Evolutionary conservation across 2,329 filamentous ascomycete species (phyloP), one percentile per base, ranked within the genome.

Genomic region (Exophiala xenobiotica): DNA sequence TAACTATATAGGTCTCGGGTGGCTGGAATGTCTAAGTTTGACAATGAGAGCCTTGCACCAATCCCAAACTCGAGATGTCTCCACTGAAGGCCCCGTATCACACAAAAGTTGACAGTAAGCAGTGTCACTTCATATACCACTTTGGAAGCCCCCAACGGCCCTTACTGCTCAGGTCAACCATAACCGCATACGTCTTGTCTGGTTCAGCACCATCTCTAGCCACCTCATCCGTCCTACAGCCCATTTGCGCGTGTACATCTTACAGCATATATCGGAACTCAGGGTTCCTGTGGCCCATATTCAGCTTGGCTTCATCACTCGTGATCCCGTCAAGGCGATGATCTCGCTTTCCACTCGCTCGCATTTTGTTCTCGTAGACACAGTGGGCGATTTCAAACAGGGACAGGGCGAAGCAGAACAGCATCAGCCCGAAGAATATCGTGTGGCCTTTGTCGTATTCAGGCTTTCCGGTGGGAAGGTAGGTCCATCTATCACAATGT

Each of bases 391-490:
- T 58, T 12, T 56, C 58, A 26, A 58, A 54, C 3, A 33, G 26
- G n/a, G 58, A 42, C 18, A 58, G 33, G 20, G 22, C 45, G 8
- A 60, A 37, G 7, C 56, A 53, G 24, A 60, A 31, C 23, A 58
- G 40, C 50, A 56, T 53, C 3, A 52, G 46, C 0, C 68, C 76
- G 7, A 80, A 71, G 42, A 78, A 76, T 12, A 79, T 67, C 2
- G 71, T 68, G 59, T 80, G 77, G 0, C 78, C 78, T 2, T 79
- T 71, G 3, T 72, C 68, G 54, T 79, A 81, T 12, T 70, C 68
- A 0, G 78, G 78, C 1, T 68, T 67, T 56, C 79, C 77, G 41
- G 68, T 62, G 0, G 51, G 31, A 6, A 60, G 50, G 26, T 60
- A 60, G n/a, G 55, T 50, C 58, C 58, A 60, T 37, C 49, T 50